Base-by-base conservation (phyloP, 2,329 filamentous ascomycete species). In the Dactylellina leptospora region DNA sequence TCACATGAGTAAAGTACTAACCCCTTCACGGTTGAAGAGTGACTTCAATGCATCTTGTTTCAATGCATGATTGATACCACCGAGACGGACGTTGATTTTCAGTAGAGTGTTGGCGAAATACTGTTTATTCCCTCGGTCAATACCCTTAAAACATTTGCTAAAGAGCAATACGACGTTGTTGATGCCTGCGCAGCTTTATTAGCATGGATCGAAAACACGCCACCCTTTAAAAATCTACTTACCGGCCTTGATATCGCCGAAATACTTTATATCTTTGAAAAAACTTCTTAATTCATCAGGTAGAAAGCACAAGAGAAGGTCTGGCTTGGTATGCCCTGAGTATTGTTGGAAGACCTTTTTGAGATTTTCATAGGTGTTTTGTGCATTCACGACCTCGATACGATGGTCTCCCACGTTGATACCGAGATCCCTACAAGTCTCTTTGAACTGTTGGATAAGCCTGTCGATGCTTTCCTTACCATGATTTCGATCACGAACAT, bases 21-120 rank as follows among this genome's bases (percentile, higher is more conserved):
- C 75, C 0, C 85, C 86, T 30, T 88, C 83, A 40, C 82, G 81
- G 61, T 92, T 80, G 27, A 33, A 45, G 3, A 0, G 91, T 82
- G 1, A 83, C 84, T 3, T 53, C 9, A 89, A 81, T 20, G 87
- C 84, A 0, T 82, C 76, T 8, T 80, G 72, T 1, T 80, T 79
- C 0, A 96, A 81, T 9, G 80, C 81, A 77, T 96, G 91, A 77
- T 93, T 93, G 9, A 84, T 80, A 0, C 90, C 90, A 0, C 90
- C 90, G 38, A 87, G 82, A 79, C 95, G 96, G 51, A 93, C 81
- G 76, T 96, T 96, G 80, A 93, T 84, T 80, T 92, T 96, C 66
- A 96, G 81, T 0, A 83, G 86, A 2, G 91, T 83, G 69, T 92
- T 92, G 62, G 87, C 88, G 63, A 85, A 86, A 76, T 89, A 89